Evolutionary conservation across 257 asterid genomes (phyloP), one percentile per base, ranked within the genome.

Genomic region (Rauvolfia tetraphylla): DNA sequence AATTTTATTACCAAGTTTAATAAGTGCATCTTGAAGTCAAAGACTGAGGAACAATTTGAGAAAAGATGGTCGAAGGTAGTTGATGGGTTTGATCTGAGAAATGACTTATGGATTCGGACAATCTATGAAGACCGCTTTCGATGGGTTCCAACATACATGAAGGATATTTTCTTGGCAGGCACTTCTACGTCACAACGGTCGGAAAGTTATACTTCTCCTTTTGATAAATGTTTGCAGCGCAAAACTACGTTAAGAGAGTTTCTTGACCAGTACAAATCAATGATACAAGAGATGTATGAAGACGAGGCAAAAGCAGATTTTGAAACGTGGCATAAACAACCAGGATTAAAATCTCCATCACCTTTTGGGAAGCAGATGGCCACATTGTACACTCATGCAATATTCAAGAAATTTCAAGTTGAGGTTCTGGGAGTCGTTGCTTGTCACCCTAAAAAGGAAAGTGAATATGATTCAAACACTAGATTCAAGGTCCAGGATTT

Each of bases 401-500:
- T 86, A 67, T 88, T 88, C 85, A 86, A 79, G 79, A 88, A 88
- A 80, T 88, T 88, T 81, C 88, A 88, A 81, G 82, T 81, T 51
- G 90, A 88, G 88, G 87, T 86, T 81, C 71, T 88, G 71, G 92
- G 92, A 71, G 92, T 81, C 53, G 90, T 88, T 73, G 90, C 90
- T 33, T 88, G 90, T 76, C 88, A 82, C 81, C 92, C 92, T 6
- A 88, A 84, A 75, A 54, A 71, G 49, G 90, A 81, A 67, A 73
- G 74, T 53, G 78, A 74, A 71, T 81, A 77, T 71, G 87, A 81
- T 71, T 68, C 63, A 44, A 81, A 76, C 59, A 42, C 62, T 44
- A 71, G 72, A 23, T 88, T 81, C 83, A 83, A 80, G 69, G 88
- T 88, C 78, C 88, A 88, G 53, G 89, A 88, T 75, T 80, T 82